Conservation (phyloP, 306 rosid genomes). For the Medicago lupulina region DNA sequence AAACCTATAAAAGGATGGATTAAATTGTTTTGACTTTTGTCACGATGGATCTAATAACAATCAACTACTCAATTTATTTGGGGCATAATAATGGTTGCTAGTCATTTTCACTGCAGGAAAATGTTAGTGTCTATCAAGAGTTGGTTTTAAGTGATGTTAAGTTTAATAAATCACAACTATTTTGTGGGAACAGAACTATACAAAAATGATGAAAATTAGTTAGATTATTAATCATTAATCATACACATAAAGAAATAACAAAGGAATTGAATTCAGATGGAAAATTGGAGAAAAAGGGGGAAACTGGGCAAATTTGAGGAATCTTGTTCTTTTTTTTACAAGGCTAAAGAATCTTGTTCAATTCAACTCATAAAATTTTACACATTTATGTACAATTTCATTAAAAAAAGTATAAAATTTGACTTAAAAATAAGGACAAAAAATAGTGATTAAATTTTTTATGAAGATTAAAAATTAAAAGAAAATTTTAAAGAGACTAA, state of each 20-base stretch:
- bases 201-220: neutral
- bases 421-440: too few species aligned
- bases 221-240: neutral
- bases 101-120: slow-evolving; percentile 38
- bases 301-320: neutral
- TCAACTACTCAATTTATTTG: slow-evolving; percentile 58
- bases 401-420: too few species aligned
- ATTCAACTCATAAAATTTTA: too few species aligned
- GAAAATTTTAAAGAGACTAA: too few species aligned
- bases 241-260: neutral
- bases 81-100: slow-evolving; percentile 45
- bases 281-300: too few species aligned
- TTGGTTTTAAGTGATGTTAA: neutral
- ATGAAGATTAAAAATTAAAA: too few species aligned
- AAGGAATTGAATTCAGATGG: too few species aligned
- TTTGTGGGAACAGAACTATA: neutral
- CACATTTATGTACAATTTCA: too few species aligned
- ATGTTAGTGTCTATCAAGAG: neutral
- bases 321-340: too few species aligned
- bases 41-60: slow-evolving; percentile 41
- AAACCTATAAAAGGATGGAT: slow-evolving; percentile 2
- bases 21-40: neutral
- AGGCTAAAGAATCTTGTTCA: too few species aligned
- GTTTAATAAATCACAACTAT: neutral
- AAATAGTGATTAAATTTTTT: too few species aligned